Evolutionary conservation across 805 yeast species (phyloP), one percentile per base, ranked within the genome.

Genomic region (Ogataea thermomethanolica): DNA sequence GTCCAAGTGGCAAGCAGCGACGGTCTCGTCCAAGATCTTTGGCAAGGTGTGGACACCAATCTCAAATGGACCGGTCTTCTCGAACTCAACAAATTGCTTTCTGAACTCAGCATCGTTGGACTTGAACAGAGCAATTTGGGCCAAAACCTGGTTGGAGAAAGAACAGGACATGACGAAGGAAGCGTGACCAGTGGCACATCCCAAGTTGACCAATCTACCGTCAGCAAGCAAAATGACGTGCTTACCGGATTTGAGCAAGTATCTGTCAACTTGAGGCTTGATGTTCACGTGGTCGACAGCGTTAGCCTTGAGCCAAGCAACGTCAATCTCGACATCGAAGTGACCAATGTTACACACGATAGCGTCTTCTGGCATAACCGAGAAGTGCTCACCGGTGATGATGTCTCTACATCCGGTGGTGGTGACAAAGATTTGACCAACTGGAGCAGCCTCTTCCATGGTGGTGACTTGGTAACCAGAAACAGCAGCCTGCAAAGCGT

Each of bases 271-370:
- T 75, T 90, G 97, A 62, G 98, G 97, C 79, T 91, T 91, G 74
- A 91, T 90, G 87, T 90, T 89, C 66, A 88, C 91, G 67, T 84
- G 90, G 59, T 88, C 87, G 69, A 74, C 79, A 62, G 97, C 95
- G 72, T 89, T 88, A 45, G 81, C 84, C 81, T 89, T 89, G 70
- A 91, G 78, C 96, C 97, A 90, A 65, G 98, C 98, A 61, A 91
- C 98, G 71, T 91, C 99, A 60, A 91, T 93, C 79, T 91, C 99
- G 64, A 93, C 88, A 73, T 91, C 99, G 61, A 91, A 91, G 77
- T 91, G 99, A 70, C 99, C 99, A 74, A 91, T 91, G 95, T 91
- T 91, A 77, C 96, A 93, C 53, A 91, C 99, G 69, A 91, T 93
- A 60, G 99, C 98, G 67, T 91, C 99, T 73, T 91, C 95, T 72